Conservation (phyloP, 306 rosid genomes). For the Hylodesmum podocarpum region DNA sequence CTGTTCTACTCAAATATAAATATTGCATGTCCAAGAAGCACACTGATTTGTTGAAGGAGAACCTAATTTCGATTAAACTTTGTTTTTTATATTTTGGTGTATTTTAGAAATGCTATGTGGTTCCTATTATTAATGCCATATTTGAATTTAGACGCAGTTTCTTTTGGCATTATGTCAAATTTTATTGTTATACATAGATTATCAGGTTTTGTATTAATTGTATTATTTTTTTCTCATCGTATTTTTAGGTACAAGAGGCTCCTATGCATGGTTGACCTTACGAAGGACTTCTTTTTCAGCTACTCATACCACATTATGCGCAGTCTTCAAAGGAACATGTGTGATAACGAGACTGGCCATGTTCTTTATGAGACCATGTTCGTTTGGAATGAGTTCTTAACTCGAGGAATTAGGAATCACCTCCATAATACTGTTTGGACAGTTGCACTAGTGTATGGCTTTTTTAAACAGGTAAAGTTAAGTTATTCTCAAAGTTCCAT, state of each 20-base stretch:
- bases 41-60: background rate
- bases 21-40: background rate
- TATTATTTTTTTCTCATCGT: slow-evolving; percentile 13
- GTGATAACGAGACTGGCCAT: slow-evolving; percentile 58
- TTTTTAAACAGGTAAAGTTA: slow-evolving; percentile 85
- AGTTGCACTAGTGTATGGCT: slow-evolving; percentile 93
- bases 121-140: background rate
- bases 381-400: slow-evolving; percentile 97
- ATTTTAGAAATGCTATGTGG: background rate
- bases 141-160: background rate
- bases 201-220: slow-evolving; percentile 7
- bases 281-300: slow-evolving; percentile 98
- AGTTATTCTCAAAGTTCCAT: background rate
- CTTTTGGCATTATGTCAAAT: slow-evolving; percentile 10
- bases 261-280: slow-evolving; percentile 90
- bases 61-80: background rate
- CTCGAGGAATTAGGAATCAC: slow-evolving; percentile 74
- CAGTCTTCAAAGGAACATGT: slow-evolving; percentile 84
- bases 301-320: slow-evolving; percentile 92
- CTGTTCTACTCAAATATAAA: slow-evolving; percentile 1
- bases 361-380: slow-evolving; percentile 85
- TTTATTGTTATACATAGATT: background rate
- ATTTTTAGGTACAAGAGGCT: slow-evolving; percentile 95
- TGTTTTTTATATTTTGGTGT: background rate
- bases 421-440: slow-evolving; percentile 90